These are phyloP conservation scores for Phytophthora nicotianae DNA, from an alignment of 352 stramenopile genomes.

Conservation along the genomic window DNA sequence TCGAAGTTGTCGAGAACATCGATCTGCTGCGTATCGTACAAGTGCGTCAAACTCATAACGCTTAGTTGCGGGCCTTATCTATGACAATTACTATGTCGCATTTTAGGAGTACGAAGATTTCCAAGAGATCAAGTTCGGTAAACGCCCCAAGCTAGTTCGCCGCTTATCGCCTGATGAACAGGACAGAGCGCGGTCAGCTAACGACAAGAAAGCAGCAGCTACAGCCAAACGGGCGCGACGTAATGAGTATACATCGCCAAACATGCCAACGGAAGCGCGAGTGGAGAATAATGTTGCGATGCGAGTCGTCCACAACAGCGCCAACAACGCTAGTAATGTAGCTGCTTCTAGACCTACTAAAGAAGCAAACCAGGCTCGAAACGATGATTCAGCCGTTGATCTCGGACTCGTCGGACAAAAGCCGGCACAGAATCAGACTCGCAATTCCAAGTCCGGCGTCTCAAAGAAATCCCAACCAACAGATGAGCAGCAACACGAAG, in stretches of 20 bases:
- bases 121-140: slow-evolving; percentile 92
- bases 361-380: slow-evolving; percentile 15
- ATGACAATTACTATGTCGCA: too few relatives aligned
- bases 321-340: slow-evolving; percentile 19
- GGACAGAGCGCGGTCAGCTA: slow-evolving; percentile 49
- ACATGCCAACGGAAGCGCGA: slow-evolving; percentile 79
- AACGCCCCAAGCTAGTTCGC: slow-evolving; percentile 85
- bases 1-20: slow-evolving; percentile 93
- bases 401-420: slow-evolving; percentile 76
- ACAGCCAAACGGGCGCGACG: slow-evolving; percentile 64
- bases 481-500: slow-evolving; percentile 36
- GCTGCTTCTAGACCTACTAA: slow-evolving; percentile 4
- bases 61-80: too few relatives aligned
- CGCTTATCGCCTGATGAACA: slow-evolving; percentile 67
- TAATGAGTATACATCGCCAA: slow-evolving; percentile 78
- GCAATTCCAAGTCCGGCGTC: slow-evolving; percentile 13
- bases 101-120: slow-evolving; percentile 94
- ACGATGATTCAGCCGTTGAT: slow-evolving; percentile 53
- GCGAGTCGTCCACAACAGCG: slow-evolving; percentile 52
- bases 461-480: slow-evolving; percentile 36
- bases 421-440: slow-evolving; percentile 43
- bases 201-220: slow-evolving; percentile 62
- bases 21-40: slow-evolving; percentile 87
- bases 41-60: slow-evolving; percentile 28
- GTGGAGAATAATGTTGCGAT: slow-evolving; percentile 82